phyloP scores from a whole-genome alignment of 495 filamentous ascomycete genomes.

The Trypethelium eluteriae region DNA sequence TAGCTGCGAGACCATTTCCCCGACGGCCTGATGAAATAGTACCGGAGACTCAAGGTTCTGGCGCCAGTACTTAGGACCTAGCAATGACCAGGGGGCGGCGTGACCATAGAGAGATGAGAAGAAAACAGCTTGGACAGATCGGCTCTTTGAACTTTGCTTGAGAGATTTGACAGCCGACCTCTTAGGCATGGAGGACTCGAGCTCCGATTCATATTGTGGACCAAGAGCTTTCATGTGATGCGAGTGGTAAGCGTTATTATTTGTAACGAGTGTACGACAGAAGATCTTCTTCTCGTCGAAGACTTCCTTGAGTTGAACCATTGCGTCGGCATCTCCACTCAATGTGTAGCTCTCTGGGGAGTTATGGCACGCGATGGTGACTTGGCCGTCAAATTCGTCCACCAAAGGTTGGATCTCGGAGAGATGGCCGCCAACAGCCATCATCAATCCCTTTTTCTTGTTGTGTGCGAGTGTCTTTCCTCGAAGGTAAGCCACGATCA shows the following conservation, averaged over 20 bases:
- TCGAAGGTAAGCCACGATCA: constrained; percentile 37
- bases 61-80: constrained; percentile 18
- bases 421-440: constrained; percentile 25
- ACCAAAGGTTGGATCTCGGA: not conserved
- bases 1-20: not conserved
- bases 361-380: constrained; percentile 31
- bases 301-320: constrained; percentile 12
- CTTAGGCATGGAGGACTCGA: not conserved
- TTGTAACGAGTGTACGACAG: not conserved
- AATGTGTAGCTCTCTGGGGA: constrained; percentile 31
- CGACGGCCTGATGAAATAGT: not conserved
- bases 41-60: constrained; percentile 16
- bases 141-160: not conserved
- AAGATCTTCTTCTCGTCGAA: constrained; percentile 10
- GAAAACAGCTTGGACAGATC: too few species aligned
- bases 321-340: constrained; percentile 25
- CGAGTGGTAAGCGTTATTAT: constrained; percentile 41
- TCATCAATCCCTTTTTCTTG: constrained; percentile 20
- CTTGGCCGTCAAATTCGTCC: not conserved
- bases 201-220: not conserved
- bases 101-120: too few species aligned
- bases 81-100: too few species aligned
- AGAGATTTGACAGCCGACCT: not conserved
- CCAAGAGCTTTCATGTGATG: constrained; percentile 46
- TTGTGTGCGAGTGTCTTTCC: constrained; percentile 19